phyloP scores from a whole-genome alignment of 352 stramenopile genomes.

The Phytopythium sindhum region DNA sequence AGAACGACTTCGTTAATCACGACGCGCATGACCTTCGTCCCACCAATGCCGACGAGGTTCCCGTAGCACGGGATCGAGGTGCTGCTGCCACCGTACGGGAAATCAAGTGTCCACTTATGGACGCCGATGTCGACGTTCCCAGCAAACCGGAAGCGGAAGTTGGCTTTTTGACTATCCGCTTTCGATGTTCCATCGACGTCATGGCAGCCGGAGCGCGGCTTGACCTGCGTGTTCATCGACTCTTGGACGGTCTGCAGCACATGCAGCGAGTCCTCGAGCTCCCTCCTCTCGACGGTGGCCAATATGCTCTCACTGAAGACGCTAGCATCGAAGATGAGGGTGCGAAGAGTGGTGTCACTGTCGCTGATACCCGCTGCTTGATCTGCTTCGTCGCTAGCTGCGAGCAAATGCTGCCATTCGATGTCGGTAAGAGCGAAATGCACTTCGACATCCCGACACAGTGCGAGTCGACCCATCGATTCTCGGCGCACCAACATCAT shows the following conservation, averaged over 20 bases:
- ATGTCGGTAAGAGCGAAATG: constrained; percentile 52
- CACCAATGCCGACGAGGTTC: constrained; percentile 8
- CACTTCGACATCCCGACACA: constrained; percentile 20
- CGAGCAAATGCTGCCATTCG: constrained; percentile 16
- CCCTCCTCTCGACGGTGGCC: constrained; percentile 12
- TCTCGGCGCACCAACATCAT: constrained; percentile 8
- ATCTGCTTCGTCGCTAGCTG: not conserved
- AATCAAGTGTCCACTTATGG: constrained; percentile 24
- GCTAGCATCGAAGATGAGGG: constrained; percentile 37
- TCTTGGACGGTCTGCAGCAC: constrained; percentile 1
- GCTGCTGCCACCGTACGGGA: constrained; percentile 33
- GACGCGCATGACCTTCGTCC: constrained; percentile 25
- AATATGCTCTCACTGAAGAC: constrained; percentile 11
- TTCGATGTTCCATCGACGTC: not conserved
- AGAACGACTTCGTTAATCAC: constrained; percentile 37
- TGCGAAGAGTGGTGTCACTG: not conserved
- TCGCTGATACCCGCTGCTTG: not conserved
- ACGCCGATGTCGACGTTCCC: constrained; percentile 49
- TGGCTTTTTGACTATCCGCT: not conserved
- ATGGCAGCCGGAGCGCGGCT: too few relatives aligned
- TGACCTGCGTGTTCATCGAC: constrained; percentile 2
- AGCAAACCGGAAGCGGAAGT: constrained; percentile 42
- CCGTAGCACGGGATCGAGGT: constrained; percentile 1
- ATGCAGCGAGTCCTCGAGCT: not conserved
- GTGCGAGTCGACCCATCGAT: constrained; percentile 11